Conservation (phyloP, 495 filamentous ascomycete species). For the Neurospora intermedia region DNA sequence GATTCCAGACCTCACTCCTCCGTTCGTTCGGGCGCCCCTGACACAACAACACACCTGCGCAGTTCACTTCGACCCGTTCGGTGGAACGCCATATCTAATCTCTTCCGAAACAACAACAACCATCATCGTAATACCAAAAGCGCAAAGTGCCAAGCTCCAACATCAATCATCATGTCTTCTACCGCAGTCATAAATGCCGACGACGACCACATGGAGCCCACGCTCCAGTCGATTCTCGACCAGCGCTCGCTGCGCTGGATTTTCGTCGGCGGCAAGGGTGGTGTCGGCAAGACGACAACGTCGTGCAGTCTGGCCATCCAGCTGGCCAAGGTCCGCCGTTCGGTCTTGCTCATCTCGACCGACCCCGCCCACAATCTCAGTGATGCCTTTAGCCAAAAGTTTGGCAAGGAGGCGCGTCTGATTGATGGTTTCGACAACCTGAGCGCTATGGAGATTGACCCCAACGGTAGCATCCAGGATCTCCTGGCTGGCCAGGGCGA, state of each 20-base stretch:
- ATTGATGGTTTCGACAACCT: conserved; percentile 88
- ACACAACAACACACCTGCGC: not conserved
- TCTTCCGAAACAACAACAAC: not conserved
- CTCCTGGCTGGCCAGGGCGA: conserved; percentile 74
- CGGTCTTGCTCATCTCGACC: conserved; percentile 93
- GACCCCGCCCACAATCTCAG: conserved; percentile 98
- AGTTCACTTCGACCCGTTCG: not conserved
- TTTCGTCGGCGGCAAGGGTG: conserved; percentile 97
- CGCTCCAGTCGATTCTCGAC: conserved; percentile 86
- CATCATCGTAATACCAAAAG: not conserved
- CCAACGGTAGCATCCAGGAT: conserved; percentile 96
- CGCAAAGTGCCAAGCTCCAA: not conserved
- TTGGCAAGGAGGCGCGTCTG: conserved; percentile 93
- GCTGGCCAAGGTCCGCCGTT: conserved; percentile 90
- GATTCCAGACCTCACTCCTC: conserved; percentile 11
- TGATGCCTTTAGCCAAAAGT: conserved; percentile 97
- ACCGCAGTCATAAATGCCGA: conserved; percentile 54
- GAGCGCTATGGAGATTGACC: conserved; percentile 99
- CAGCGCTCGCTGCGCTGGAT: conserved; percentile 96
- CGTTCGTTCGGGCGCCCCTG: not conserved
- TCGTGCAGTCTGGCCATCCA: conserved; percentile 97
- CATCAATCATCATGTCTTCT: conserved; percentile 49
- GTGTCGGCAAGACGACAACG: conserved; percentile 98
- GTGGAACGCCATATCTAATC: not conserved
- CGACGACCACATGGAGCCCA: conserved; percentile 73